A percentile compares a stretch with the other conserved stretches of the same genome.
Evolutionary conservation across 768 basidiomycete genomes (phyloP).

Genomic region (Mycena pura): DNA sequence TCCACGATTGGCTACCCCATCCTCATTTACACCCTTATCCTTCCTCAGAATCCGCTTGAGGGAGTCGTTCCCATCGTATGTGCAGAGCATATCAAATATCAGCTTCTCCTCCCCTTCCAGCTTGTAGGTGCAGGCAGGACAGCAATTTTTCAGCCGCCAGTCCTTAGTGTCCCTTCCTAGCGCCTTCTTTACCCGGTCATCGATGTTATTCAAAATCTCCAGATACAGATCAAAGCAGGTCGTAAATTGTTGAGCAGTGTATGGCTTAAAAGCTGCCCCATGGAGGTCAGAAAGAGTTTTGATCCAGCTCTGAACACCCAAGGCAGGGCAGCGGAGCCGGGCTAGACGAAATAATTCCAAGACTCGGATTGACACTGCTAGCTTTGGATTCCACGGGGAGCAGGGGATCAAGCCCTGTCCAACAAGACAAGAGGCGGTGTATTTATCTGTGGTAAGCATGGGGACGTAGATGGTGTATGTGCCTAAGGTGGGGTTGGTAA

Average conservation of each 20-base stretch:
- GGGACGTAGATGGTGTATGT: no score
- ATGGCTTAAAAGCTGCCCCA: neutral
- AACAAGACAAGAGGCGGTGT: neutral
- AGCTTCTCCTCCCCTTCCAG: neutral
- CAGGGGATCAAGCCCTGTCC: neutral
- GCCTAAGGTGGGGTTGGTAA: no score
- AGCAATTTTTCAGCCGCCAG: constrained; percentile 11
- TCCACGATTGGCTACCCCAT: no score
- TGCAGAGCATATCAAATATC: neutral
- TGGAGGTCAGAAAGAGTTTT: constrained; percentile 26
- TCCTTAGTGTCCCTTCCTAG: neutral
- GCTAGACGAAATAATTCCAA: neutral
- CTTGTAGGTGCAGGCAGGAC: constrained; percentile 20
- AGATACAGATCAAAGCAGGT: neutral
- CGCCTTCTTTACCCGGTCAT: neutral
- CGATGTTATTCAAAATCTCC: neutral
- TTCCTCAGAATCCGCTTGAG: constrained; percentile 9
- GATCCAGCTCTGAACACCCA: constrained; percentile 17
- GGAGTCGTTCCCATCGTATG: constrained; percentile 18
- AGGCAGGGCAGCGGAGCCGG: neutral
- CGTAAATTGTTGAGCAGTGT: neutral
- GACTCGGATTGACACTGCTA: neutral
- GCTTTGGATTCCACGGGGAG: neutral
- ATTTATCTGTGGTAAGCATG: neutral
- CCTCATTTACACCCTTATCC: neutral